A percentile compares a stretch with the other conserved stretches of the same genome.
Conservation (phyloP, 768 basidiomycete genomes). For the Chiua virens region DNA sequence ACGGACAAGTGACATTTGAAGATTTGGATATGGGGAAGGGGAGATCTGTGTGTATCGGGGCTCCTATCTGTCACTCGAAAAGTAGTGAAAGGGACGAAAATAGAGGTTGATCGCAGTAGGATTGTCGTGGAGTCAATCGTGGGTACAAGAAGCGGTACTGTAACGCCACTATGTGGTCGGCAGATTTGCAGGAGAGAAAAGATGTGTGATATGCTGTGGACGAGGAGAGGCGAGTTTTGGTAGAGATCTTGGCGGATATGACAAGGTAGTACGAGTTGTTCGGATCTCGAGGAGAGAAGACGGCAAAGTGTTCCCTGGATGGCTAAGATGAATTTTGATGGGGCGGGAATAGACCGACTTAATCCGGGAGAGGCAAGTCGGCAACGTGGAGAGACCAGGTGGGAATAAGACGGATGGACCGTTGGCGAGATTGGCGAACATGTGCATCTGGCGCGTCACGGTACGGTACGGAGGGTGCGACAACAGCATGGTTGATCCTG, state of each 20-base stretch:
- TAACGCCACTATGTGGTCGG: conserved; percentile 6
- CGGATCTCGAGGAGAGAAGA: conserved; percentile 12
- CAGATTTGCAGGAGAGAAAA: too few relatives aligned
- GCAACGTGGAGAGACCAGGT: not conserved
- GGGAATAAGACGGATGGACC: conserved; percentile 9
- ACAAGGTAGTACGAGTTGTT: not conserved
- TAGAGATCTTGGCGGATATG: conserved; percentile 11
- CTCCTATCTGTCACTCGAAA: conserved; percentile 13
- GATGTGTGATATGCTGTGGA: too few relatives aligned
- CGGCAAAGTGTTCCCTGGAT: conserved; percentile 10
- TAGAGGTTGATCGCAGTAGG: conserved; percentile 16
- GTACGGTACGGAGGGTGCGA: conserved; percentile 11
- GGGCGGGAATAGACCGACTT: conserved; percentile 12
- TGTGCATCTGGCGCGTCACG: conserved; percentile 15
- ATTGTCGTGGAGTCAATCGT: conserved; percentile 18
- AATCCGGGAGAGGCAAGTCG: not conserved
- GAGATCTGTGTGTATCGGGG: too few relatives aligned
- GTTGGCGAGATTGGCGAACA: conserved; percentile 11
- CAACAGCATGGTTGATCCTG: conserved; percentile 8
- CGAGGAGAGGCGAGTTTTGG: not conserved
- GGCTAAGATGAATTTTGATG: not conserved
- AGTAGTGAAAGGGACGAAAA: not conserved
- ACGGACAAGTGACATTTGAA: too few relatives aligned
- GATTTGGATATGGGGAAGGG: too few relatives aligned
- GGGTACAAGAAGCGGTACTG: not conserved